A percentile compares a stretch with the other conserved stretches of the same genome.
phyloP scores from a whole-genome alignment of 139 green algal genomes.

The Micromonas pusilla region DNA sequence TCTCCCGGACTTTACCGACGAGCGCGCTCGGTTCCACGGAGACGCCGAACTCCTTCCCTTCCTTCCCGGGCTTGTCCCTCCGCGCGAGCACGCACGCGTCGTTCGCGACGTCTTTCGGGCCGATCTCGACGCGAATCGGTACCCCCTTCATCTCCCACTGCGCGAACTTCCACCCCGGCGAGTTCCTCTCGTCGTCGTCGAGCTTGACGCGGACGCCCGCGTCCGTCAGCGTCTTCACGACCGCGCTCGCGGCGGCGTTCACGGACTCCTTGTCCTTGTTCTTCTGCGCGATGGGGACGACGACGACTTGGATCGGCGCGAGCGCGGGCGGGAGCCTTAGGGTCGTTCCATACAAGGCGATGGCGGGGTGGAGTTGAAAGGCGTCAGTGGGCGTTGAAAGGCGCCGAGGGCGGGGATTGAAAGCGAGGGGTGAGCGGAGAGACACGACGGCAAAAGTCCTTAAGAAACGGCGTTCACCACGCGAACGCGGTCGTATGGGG shows the following conservation, averaged over 20 bases:
- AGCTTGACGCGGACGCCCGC: conserved; percentile 77
- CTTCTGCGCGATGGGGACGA: conserved; percentile 91
- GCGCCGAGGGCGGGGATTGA: no score
- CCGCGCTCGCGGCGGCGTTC: conserved; percentile 44
- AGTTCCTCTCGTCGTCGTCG: conserved; percentile 65
- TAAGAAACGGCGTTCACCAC: no score
- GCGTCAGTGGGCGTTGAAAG: no score
- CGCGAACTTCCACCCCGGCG: conserved; percentile 94
- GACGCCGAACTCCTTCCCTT: conserved; percentile 89
- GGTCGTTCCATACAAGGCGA: no score
- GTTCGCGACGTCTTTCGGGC: conserved; percentile 76
- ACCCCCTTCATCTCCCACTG: conserved; percentile 92
- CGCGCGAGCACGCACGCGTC: conserved; percentile 68
- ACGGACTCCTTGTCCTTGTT: conserved; percentile 61
- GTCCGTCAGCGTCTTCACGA: conserved; percentile 49
- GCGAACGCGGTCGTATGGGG: no score
- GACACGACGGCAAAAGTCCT: no score
- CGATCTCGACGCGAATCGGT: conserved; percentile 72
- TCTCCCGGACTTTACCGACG: conserved; percentile 42
- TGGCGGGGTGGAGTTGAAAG: no score
- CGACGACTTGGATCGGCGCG: conserved; percentile 80
- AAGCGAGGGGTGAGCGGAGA: no score
- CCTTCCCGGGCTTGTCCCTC: conserved; percentile 81
- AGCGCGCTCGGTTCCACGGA: conserved; percentile 56
- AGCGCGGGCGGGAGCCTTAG: conserved; percentile 81